Percentiles rank a stretch among this genome's conserved stretches.
phyloP scores from a whole-genome alignment of 2,329 filamentous ascomycete species.

The Botrytis galanthina region DNA sequence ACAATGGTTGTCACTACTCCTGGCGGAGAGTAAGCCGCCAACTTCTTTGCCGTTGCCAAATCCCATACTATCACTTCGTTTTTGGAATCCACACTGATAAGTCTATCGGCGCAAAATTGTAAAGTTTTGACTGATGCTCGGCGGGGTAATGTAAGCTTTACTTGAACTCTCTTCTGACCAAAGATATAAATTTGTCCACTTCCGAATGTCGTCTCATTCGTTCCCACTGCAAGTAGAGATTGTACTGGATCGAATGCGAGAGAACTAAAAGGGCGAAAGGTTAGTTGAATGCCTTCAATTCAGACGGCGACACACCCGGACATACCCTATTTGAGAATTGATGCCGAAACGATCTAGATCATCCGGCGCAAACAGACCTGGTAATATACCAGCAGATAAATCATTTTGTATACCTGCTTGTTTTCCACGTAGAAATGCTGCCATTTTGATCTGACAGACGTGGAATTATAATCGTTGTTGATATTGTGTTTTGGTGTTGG shows the following conservation, averaged over 20 bases:
- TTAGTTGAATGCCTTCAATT: slow-evolving; percentile 18
- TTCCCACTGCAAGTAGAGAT: slow-evolving; percentile 88
- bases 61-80: slow-evolving; percentile 86
- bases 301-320: slow-evolving; percentile 11
- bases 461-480: background rate
- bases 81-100: slow-evolving; percentile 80
- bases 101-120: slow-evolving; percentile 81
- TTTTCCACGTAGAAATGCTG: slow-evolving; percentile 84
- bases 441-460: slow-evolving; percentile 54
- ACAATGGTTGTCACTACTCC: slow-evolving; percentile 71
- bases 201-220: slow-evolving; percentile 81
- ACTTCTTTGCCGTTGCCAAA: slow-evolving; percentile 63
- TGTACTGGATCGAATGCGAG: slow-evolving; percentile 92
- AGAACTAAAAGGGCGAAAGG: slow-evolving; percentile 51
- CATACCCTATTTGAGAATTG: slow-evolving; percentile 68
- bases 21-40: slow-evolving; percentile 71
- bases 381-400: slow-evolving; percentile 75
- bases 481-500: slow-evolving; percentile 12
- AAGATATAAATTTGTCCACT: slow-evolving; percentile 86
- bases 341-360: slow-evolving; percentile 82
- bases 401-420: slow-evolving; percentile 92
- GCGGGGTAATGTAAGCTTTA: slow-evolving; percentile 67
- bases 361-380: slow-evolving; percentile 78
- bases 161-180: slow-evolving; percentile 77
- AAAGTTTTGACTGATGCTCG: slow-evolving; percentile 73